A percentile compares a stretch with the other conserved stretches of the same genome.
These are phyloP conservation scores for Sequoia sempervirens DNA, from an alignment of 75 land plant species.

Conservation along the genomic window DNA sequence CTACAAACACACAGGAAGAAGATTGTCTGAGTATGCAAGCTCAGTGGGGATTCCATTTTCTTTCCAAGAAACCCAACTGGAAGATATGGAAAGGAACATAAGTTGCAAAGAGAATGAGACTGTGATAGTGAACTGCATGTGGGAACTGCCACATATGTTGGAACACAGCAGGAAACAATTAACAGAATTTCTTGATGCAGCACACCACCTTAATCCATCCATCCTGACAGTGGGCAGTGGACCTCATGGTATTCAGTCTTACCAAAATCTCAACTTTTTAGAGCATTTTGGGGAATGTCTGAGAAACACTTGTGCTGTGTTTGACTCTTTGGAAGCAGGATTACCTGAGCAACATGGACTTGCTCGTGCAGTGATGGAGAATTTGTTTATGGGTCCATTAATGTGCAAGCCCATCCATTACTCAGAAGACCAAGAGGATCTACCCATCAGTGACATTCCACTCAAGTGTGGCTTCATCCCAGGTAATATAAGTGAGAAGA, in stretches of 20 bases:
- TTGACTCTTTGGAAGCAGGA: conserved; percentile 60
- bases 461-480: conserved; percentile 20
- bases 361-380: conserved; percentile 43
- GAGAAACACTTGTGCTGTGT: conserved; percentile 49
- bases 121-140: neutral
- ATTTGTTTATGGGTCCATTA: conserved; percentile 42
- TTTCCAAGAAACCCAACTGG: neutral
- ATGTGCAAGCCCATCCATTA: conserved; percentile 21
- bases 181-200: neutral
- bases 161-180: neutral
- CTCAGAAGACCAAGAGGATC: neutral
- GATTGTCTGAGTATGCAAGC: conserved; percentile 10
- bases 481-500: neutral
- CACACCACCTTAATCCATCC: neutral
- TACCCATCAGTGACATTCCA: neutral
- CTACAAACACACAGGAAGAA: conserved; percentile 1
- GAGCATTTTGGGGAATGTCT: conserved; percentile 34
- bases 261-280: neutral
- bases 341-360: conserved; percentile 27
- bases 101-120: neutral
- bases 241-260: neutral
- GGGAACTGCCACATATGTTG: neutral
- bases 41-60: conserved; percentile 11
- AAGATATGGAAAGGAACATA: neutral
- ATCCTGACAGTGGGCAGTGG: neutral